Evolutionary conservation across 129 eudicot genomes (phyloP), one percentile per base, ranked within the genome.

Genomic region (Sambucus nigra): DNA sequence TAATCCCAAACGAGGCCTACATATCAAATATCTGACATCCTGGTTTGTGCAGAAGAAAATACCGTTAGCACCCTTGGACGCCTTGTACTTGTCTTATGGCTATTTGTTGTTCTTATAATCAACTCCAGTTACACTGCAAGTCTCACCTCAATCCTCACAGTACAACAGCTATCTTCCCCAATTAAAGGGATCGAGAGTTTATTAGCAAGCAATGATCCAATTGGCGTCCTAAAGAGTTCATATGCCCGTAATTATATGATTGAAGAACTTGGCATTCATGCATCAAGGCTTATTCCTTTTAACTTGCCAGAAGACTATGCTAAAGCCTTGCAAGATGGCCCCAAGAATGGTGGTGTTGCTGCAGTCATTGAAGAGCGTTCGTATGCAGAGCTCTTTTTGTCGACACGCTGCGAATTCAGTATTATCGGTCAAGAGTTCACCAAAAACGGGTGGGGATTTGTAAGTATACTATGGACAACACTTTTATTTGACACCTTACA

Each of bases 331-430:
- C 67, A 1, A 57, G 66, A 47, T 47, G 94, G 94, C 8, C 84
- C 94, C 25, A 25, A 62, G 6, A 65, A 73, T 12, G 94, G 88
- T 11, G 88, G 94, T 53, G 82, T 84, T 55, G 80, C 73, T 61
- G 94, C 96, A 15, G 60, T 88, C 22, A 75, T 88, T 7, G 96
- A 88, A 47, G 82, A 88, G 54, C 85, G 89, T 22, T 74, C 94
- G 10, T 83, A 83, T 31, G 14, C 67, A 5, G 94, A 88, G 25
- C 80, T 83, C 28, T 88, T 88, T 59, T 84, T 88, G 51, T 72
- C 96, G 11, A 56, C 71, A 12, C 78, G 73, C 54, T 88, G 96
- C 25, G 76, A 77, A 20, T 83, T 72, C 71, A 77, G 81, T 46
- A 73, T 83, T 19, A 75, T 80, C n/a, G 96, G 96, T 61, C 86